Evolutionary conservation across 208 protist species (phyloP).

Genomic region (Wallacemonas sp.): DNA sequence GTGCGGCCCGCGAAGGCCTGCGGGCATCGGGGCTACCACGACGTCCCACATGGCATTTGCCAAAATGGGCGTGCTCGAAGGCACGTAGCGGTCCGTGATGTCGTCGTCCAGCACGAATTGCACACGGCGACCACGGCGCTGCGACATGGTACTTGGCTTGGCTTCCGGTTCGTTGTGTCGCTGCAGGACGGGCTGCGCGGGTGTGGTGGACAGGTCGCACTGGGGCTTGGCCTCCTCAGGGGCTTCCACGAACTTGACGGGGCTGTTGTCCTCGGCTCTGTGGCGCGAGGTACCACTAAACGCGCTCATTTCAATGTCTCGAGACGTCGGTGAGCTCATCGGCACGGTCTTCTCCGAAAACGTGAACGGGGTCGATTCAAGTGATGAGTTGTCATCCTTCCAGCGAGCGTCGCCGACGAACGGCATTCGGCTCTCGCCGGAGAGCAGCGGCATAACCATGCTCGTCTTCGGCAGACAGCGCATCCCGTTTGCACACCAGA

Average conservation of each 20-base stretch:
- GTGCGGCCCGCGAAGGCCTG: neutral
- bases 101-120: neutral
- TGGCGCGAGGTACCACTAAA: neutral
- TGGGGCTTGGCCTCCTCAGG: too few relatives aligned
- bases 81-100: neutral
- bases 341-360: neutral
- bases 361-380: neutral
- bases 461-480: neutral
- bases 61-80: neutral
- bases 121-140: neutral
- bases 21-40: neutral
- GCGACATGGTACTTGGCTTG: neutral
- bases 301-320: neutral
- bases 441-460: neutral
- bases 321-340: neutral
- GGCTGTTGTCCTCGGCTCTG: neutral
- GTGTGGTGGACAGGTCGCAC: too few relatives aligned
- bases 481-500: neutral
- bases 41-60: neutral
- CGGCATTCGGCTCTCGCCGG: neutral
- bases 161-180: too few relatives aligned
- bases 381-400: neutral
- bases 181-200: too few relatives aligned
- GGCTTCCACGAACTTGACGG: neutral
- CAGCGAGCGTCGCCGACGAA: neutral